Conservation (phyloP, 1,284 basidiomycete genomes). For the Marasmius fiardii region DNA sequence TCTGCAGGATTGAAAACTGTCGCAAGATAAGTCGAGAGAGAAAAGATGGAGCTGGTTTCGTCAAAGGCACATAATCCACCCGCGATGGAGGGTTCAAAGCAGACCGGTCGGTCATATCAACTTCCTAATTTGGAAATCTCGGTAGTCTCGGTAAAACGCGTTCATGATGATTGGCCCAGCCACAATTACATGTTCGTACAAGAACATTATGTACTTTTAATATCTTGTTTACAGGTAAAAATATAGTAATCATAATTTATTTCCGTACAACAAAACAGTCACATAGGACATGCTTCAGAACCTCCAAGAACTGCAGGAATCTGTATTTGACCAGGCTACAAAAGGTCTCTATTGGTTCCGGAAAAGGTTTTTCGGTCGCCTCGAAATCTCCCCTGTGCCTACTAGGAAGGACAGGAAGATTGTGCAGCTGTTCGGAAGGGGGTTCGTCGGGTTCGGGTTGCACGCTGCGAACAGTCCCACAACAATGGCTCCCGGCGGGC, state of each 20-base stretch:
- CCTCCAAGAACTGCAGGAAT: too few species aligned
- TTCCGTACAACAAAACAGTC: too few species aligned
- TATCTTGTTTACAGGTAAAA: too few species aligned
- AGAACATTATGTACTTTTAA: too few species aligned
- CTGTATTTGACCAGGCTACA: too few species aligned
- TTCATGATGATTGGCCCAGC: too few species aligned
- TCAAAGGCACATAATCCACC: background rate
- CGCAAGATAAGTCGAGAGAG: background rate
- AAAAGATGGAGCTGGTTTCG: background rate
- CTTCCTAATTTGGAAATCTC: background rate
- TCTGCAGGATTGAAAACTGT: slow-evolving; percentile 1
- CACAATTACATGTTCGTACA: too few species aligned
- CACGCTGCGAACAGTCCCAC: background rate
- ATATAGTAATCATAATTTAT: too few species aligned
- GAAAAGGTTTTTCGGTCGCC: too few species aligned
- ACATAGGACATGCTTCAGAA: too few species aligned
- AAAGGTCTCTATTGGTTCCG: too few species aligned
- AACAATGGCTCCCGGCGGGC: background rate
- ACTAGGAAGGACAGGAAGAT: slow-evolving; percentile 19
- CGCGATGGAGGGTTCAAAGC: background rate
- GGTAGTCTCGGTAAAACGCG: background rate
- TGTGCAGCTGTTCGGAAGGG: slow-evolving; percentile 9
- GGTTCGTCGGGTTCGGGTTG: background rate
- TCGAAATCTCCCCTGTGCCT: too few species aligned
- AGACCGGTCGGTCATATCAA: background rate